Evolutionary conservation across 192 early-diverging fungal species (phyloP), one percentile per base, ranked within the genome.

Genomic region (Neocallimastix lanati): DNA sequence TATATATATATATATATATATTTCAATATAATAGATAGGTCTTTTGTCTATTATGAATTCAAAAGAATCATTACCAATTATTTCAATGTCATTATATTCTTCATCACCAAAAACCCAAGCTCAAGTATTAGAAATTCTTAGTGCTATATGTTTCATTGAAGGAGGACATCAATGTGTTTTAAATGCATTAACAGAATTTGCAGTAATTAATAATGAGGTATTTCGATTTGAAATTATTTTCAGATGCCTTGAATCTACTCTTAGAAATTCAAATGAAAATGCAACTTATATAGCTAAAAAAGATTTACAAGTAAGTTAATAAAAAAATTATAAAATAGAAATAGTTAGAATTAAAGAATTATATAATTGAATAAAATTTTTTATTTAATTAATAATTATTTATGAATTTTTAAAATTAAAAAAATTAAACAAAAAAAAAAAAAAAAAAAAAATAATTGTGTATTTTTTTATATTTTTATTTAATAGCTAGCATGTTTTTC

Each of bases 131-230:
- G 88, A 89, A 76, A 87, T 89, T 35, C 82, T 88, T 78, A 86
- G 86, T 76, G 88, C 86, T 2, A 84, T 88, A n/a, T 88, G 88
- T 81, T 84, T 88, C 33, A 86, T 88, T 67, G 86, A 86, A 28
- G 88, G 88, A 28, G 88, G 88, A 2, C 88, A 88, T 58, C 40
- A 76, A 18, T 81, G 82, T 77, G 86, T 88, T 2, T 77, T 88
- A n/a, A 84, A 88, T 77, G 82, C 81, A 27, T 83, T 88, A 83
- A 85, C 84, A 16, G 77, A 82, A 33, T 79, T 88, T 15, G 77
- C 79, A 30, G 84, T 83, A 13, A 50, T 58, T 5, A 84, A 81
- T 27, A 38, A 79, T 21, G 79, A 79, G 27, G 40, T 86, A 11
- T 86, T 85, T 76, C 85, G 88, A 2, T 88, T 88, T 76, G 86